Evolutionary conservation across 2,329 filamentous ascomycete genomes (phyloP), one percentile per base, ranked within the genome.

Genomic region (Cadophora malorum): DNA sequence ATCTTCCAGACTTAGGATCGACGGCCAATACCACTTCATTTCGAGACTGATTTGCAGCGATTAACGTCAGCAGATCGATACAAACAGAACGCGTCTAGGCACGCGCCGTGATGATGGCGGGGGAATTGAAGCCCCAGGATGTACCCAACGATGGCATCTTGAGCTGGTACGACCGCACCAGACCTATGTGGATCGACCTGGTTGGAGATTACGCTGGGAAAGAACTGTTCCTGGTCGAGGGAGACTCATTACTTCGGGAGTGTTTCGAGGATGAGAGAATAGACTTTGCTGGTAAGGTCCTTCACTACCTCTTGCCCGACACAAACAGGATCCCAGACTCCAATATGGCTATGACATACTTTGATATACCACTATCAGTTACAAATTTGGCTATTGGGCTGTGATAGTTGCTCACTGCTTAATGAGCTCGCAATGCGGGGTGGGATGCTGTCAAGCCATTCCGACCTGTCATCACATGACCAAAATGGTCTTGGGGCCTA

Each of bases 141-240:
- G 52, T 47, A 33, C 50, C 55, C 31, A 33, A 31, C 25, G 65
- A 56, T 12, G 65, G 56, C 28, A 65, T 70, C 65, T 69, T 63
- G 49, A 70, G 66, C 23, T 78, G 80, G 78, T 86, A 85, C 74
- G 80, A 79, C 67, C 75, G 73, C 14, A 77, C 83, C 4, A 72
- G 78, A 14, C 81, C 83, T 7, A 79, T 83, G 64, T 79, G 79
- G 61, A 83, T 91, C 33, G 89, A 92, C 72, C 84, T 94, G 2
- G 86, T 93, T 4, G 90, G 91, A 50, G 91, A 94, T 75, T 94
- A 91, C 78, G 90, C 90, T 3, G 91, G 91, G 25, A 87, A 87
- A 68, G 91, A 93, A 75, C 82, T 90, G 12, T 94, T 93, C 76
- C 80, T 90, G 25, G 84, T 94, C 35, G 90, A 94, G 71, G 91